phyloP scores from a whole-genome alignment of 2,329 filamentous ascomycete species.

The Xylaria hypoxylon region DNA sequence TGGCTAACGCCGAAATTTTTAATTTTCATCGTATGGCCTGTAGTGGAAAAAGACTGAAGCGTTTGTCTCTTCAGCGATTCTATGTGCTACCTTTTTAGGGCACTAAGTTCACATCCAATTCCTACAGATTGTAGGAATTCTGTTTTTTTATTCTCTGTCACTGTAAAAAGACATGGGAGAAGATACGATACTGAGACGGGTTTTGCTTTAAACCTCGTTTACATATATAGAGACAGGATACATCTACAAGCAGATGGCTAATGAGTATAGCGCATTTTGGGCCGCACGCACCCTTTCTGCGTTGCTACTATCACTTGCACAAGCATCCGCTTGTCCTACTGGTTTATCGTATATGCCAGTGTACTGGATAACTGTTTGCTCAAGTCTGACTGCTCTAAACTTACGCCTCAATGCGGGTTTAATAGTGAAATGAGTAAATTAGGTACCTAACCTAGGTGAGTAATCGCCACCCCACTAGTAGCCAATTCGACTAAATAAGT shows the following conservation, averaged over 20 bases:
- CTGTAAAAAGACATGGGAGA: conserved; percentile 15
- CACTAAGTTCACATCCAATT: conserved; percentile 10
- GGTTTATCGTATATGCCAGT: too few relatives aligned
- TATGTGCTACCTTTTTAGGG: conserved; percentile 2
- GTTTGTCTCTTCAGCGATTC: conserved; percentile 12
- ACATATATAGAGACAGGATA: conserved; percentile 18
- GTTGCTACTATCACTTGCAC: conserved; percentile 12
- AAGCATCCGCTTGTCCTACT: background rate
- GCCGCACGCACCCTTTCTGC: conserved; percentile 12
- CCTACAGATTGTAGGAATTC: background rate
- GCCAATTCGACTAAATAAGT: too few relatives aligned
- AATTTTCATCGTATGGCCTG: conserved; percentile 11
- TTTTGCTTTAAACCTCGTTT: background rate
- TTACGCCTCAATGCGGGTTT: background rate
- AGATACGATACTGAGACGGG: conserved; percentile 1
- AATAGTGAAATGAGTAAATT: background rate
- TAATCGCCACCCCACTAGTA: conserved; percentile 15
- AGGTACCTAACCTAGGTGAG: background rate
- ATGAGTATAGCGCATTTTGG: conserved; percentile 12
- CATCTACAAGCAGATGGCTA: conserved; percentile 11
- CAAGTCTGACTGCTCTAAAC: background rate
- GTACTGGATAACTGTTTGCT: too few relatives aligned
- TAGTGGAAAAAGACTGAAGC: conserved; percentile 17
- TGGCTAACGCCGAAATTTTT: background rate
- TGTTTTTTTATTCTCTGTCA: background rate